These are phyloP conservation scores for Magnusiomyces tetraspermus DNA, from an alignment of 1,139 yeast species.

Conservation along the genomic window DNA sequence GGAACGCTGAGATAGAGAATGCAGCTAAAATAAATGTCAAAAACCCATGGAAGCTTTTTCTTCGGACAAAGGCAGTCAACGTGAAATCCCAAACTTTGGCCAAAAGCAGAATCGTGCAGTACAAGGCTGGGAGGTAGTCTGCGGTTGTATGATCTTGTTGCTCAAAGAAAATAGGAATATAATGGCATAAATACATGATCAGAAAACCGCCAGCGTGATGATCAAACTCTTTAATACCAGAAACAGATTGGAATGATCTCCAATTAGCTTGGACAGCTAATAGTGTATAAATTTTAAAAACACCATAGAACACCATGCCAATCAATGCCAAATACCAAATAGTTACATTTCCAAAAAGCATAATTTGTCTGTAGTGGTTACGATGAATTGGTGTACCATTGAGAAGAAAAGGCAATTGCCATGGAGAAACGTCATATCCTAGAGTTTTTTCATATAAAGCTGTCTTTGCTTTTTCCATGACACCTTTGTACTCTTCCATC, in stretches of 20 bases:
- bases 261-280: conserved; percentile 20
- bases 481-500: conserved; percentile 26
- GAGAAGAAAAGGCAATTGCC: conserved; percentile 40
- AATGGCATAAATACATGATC: conserved; percentile 21
- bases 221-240: conserved; percentile 17
- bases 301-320: conserved; percentile 15
- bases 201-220: conserved; percentile 23
- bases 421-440: conserved; percentile 27
- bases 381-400: conserved; percentile 49
- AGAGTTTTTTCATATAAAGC: conserved; percentile 3
- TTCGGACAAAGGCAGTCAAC: conserved; percentile 3
- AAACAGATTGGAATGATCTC: conserved; percentile 9
- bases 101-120: conserved; percentile 21
- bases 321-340: conserved; percentile 36
- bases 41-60: neutral
- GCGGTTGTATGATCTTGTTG: conserved; percentile 12
- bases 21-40: conserved; percentile 12
- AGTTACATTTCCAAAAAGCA: conserved; percentile 50
- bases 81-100: conserved; percentile 16
- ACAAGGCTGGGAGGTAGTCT: conserved; percentile 24
- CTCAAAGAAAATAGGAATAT: conserved; percentile 14
- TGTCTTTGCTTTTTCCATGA: conserved; percentile 15
- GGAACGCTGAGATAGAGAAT: conserved; percentile 8
- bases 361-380: conserved; percentile 38
- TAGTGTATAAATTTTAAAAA: conserved; percentile 19